phyloP scores from a whole-genome alignment of 257 asterid genomes.

The Solanum medicagineum region DNA sequence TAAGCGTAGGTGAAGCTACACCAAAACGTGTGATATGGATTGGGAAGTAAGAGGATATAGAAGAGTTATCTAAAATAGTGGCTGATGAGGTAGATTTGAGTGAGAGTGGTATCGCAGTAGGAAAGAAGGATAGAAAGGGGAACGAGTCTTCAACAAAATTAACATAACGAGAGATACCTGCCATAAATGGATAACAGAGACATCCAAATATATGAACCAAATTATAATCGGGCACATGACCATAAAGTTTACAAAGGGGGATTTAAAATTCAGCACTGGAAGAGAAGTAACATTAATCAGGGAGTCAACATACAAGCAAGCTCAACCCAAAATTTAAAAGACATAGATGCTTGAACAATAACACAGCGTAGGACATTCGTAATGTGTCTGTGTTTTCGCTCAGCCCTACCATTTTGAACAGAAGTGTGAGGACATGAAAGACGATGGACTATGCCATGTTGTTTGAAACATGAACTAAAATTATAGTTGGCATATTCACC shows the following conservation, averaged over 20 bases:
- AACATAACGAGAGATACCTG: not conserved
- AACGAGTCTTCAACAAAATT: not conserved
- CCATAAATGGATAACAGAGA: not conserved
- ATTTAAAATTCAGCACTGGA: not conserved
- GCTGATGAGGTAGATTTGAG: not conserved
- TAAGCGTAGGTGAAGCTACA: not conserved
- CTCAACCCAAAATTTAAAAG: not conserved
- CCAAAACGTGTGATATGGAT: not conserved
- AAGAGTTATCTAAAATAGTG: not conserved
- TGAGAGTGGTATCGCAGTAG: not conserved
- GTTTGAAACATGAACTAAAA: not conserved
- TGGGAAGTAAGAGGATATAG: not conserved
- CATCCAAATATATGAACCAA: not conserved
- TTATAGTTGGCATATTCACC: not conserved
- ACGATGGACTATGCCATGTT: not conserved
- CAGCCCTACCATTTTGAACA: not conserved
- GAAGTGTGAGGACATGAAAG: not conserved
- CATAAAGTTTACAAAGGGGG: not conserved
- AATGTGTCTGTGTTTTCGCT: not conserved
- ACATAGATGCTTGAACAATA: not conserved
- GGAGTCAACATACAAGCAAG: not conserved
- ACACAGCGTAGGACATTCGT: not conserved
- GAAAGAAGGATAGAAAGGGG: not conserved
- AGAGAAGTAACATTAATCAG: not conserved
- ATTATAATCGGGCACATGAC: not conserved